Percentiles rank a stretch among this genome's conserved stretches.
These are phyloP conservation scores for Pluteus cervinus DNA, from an alignment of 768 basidiomycete species.

Conservation along the genomic window DNA sequence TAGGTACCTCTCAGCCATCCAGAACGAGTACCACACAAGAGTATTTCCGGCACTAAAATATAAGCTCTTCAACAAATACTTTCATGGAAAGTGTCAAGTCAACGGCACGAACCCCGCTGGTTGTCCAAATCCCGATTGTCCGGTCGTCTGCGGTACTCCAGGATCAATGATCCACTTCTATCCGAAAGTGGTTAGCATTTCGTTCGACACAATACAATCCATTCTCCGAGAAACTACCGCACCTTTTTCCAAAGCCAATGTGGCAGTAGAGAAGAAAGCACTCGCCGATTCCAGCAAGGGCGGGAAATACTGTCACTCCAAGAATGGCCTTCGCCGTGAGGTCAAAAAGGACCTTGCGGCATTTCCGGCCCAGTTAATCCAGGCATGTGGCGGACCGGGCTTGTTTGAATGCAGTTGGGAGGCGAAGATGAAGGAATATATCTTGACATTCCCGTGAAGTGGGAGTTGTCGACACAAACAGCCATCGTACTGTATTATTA, in stretches of 20 bases:
- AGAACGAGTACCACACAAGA: conserved; percentile 35
- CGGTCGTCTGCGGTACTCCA: conserved; percentile 77
- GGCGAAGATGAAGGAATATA: conserved; percentile 49
- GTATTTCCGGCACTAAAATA: conserved; percentile 39
- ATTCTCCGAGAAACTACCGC: conserved; percentile 27
- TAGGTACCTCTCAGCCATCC: conserved; percentile 43
- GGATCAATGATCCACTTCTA: conserved; percentile 73
- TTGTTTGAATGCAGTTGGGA: conserved; percentile 58
- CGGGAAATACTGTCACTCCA: conserved; percentile 7
- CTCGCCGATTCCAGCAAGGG: conserved; percentile 22
- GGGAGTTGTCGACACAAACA: no score
- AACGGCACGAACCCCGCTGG: conserved; percentile 56
- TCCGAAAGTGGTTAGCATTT: conserved; percentile 39
- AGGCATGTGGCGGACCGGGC: conserved; percentile 39
- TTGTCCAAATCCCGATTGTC: conserved; percentile 76
- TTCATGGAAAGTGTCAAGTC: conserved; percentile 69
- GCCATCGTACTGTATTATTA: no score
- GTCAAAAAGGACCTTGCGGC: conserved; percentile 25
- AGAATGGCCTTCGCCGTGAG: no score
- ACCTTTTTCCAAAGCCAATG: conserved; percentile 35
- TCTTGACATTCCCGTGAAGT: conserved; percentile 53
- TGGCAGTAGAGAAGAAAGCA: conserved; percentile 35
- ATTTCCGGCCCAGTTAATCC: conserved; percentile 23
- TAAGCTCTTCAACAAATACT: conserved; percentile 64
- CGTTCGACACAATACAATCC: conserved; percentile 34